phyloP scores from a whole-genome alignment of 1,284 basidiomycete species.

The Xerocomus minutiporus region DNA sequence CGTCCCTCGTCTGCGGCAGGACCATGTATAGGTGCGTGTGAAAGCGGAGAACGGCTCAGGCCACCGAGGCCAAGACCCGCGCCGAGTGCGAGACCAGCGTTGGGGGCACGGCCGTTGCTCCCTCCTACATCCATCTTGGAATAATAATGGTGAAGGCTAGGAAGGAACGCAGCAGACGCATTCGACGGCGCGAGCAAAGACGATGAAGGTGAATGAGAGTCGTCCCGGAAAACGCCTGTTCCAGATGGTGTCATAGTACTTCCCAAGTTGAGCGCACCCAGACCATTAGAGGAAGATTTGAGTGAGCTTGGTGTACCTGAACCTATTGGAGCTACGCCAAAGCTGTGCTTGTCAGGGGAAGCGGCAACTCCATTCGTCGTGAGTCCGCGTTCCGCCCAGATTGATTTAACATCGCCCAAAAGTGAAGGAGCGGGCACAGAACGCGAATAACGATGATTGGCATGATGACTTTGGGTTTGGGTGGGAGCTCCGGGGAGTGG shows the following conservation, averaged over 20 bases:
- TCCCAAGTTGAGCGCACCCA: constrained; percentile 28
- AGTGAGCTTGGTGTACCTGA: constrained; percentile 47
- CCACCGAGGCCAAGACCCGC: constrained; percentile 26
- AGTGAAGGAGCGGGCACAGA: constrained; percentile 73
- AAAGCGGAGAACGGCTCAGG: constrained; percentile 29
- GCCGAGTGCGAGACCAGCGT: constrained; percentile 11
- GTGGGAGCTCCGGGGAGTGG: constrained; percentile 8
- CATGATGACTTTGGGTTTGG: constrained; percentile 31
- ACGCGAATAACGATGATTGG: constrained; percentile 67
- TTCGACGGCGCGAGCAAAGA: constrained; percentile 57
- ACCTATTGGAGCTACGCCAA: constrained; percentile 33
- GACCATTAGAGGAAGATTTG: constrained; percentile 38
- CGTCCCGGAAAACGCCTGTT: constrained; percentile 34
- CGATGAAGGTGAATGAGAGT: constrained; percentile 37
- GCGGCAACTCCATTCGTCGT: constrained; percentile 27
- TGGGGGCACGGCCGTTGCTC: constrained; percentile 18
- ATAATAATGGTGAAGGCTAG: constrained; percentile 60
- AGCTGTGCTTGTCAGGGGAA: constrained; percentile 28
- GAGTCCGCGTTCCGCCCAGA: constrained; percentile 53
- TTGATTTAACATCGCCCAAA: constrained; percentile 66
- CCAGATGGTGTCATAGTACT: constrained; percentile 8
- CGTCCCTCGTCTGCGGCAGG: constrained; percentile 35
- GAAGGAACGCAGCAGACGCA: constrained; percentile 74
- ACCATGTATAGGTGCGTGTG: constrained; percentile 28
- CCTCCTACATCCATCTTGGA: constrained; percentile 42